A percentile compares a stretch with the other conserved stretches of the same genome.
phyloP scores from a whole-genome alignment of 768 basidiomycete species.

The Thelephora aurantiotincta region DNA sequence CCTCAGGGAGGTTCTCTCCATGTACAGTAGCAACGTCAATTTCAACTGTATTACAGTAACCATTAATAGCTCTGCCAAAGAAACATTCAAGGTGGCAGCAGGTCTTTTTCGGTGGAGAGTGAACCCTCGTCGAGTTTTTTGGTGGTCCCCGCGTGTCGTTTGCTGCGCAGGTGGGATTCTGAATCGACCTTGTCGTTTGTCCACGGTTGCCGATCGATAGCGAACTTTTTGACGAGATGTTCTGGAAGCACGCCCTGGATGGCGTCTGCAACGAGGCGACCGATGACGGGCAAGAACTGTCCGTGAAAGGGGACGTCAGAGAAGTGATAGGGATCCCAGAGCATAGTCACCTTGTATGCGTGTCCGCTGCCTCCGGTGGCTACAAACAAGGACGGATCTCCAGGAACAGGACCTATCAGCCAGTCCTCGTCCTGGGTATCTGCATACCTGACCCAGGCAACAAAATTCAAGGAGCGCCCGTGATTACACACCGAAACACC shows the following conservation, averaged over 20 bases:
- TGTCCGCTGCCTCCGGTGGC: slow-evolving; percentile 87
- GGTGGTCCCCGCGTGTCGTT: slow-evolving; percentile 5
- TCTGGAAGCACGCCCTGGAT: slow-evolving; percentile 50
- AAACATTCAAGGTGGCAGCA: slow-evolving; percentile 12
- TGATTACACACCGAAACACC: slow-evolving; percentile 12
- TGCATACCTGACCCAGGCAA: slow-evolving; percentile 50
- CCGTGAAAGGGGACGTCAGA: not conserved
- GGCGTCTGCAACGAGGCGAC: slow-evolving; percentile 58
- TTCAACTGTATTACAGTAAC: too few species aligned
- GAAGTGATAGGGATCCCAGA: not conserved
- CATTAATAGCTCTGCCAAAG: too few species aligned
- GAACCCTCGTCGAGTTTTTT: slow-evolving; percentile 30
- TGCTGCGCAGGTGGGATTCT: not conserved
- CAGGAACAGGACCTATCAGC: slow-evolving; percentile 68
- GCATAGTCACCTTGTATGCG: slow-evolving; percentile 54
- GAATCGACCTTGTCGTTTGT: not conserved
- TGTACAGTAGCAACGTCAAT: too few species aligned
- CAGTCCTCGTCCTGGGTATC: slow-evolving; percentile 81
- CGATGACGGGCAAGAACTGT: slow-evolving; percentile 82
- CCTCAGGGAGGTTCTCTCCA: too few species aligned
- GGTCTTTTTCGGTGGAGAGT: slow-evolving; percentile 35
- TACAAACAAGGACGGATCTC: slow-evolving; percentile 46
- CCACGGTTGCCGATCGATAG: slow-evolving; percentile 31
- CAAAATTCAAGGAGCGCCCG: not conserved
- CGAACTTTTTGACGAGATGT: slow-evolving; percentile 42